Evolutionary conservation across 257 asterid genomes (phyloP).

Genomic region (Nicotiana tabacum): DNA sequence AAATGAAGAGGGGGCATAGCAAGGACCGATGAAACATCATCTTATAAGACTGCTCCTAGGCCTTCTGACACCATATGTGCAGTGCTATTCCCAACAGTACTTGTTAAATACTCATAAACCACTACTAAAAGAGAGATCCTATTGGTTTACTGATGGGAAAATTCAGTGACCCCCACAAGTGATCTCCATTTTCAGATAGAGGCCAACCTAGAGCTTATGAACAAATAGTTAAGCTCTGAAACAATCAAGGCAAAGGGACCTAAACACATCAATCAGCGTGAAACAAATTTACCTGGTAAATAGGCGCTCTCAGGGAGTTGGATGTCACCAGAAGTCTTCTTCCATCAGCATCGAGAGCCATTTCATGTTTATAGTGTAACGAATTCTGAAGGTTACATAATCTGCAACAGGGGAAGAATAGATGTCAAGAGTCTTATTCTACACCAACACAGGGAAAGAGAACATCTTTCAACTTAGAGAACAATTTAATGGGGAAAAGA

Average conservation of each 20-base stretch:
- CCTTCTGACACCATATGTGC: not conserved
- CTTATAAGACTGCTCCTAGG: not conserved
- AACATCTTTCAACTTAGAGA: not conserved
- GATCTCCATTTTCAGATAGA: not conserved
- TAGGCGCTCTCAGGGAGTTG: slow-evolving; percentile 62
- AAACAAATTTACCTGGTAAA: slow-evolving; percentile 54
- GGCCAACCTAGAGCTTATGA: slow-evolving; percentile 6
- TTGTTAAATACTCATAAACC: not conserved
- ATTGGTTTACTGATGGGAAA: not conserved
- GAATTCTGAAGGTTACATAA: slow-evolving; percentile 47
- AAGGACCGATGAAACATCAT: not conserved
- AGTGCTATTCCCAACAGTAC: not conserved
- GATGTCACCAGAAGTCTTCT: slow-evolving; percentile 78
- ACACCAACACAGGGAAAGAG: not conserved
- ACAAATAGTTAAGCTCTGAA: not conserved
- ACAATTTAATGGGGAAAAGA: not conserved
- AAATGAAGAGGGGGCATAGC: not conserved
- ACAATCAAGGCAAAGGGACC: not conserved
- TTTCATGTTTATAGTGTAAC: slow-evolving; percentile 48
- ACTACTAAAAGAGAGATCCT: not conserved
- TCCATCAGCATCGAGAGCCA: slow-evolving; percentile 86
- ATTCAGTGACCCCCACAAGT: not conserved
- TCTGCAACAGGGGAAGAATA: slow-evolving; percentile 27
- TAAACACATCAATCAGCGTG: not conserved
- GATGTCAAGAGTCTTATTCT: not conserved